Base-by-base conservation (phyloP, 2,329 filamentous ascomycete genomes). In the Venturia aucupariae region DNA sequence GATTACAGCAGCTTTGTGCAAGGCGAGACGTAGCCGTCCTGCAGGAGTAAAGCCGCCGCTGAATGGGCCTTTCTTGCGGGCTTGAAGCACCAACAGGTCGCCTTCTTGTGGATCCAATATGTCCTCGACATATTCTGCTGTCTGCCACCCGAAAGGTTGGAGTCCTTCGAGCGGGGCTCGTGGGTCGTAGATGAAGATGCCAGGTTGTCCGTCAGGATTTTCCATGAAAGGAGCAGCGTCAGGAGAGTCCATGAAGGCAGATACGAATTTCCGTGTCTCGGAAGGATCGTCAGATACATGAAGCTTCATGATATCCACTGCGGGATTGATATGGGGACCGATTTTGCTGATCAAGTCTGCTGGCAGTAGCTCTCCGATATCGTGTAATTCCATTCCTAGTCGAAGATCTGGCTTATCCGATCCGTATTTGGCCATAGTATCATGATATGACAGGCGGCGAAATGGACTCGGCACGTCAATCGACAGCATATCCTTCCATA, bases 341-440 rank as follows among this genome's bases (percentile, higher is more conserved):
- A 97, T 89, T 81, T 91, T 96, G 70, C 81, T 78, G 51, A 89
- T 80, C 15, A 96, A 87, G 65, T 88, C 81, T 7, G 76, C 71
- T 8, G 85, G 82, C 4, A 89, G 78, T 65, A 88, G 75, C 67
- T 87, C 77, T 24, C 88, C 85, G 46, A 96, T 80, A 0, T 80
- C 79, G 62, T 77, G 79, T 66, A 95, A 90, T 82, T 84, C 77
- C 32, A 86, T 86, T 1, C 84, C 83, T 44, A 92, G 88, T 22
- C 94, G 85, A 11, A 93, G 77, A 72, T 99, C 94, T 4, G 94
- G 94, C 75, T 99, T 99, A 75, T 99, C 94, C 4, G 86, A 89
- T 13, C 94, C 94, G 71, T 92, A 96, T 2, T 77, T 79, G 1
- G 82, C 78, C 87, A 99, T 97, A 22, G 88, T 89, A 46, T 89